Evolutionary conservation across 2,329 filamentous ascomycete species (phyloP).

Genomic region (Onygena corvina): DNA sequence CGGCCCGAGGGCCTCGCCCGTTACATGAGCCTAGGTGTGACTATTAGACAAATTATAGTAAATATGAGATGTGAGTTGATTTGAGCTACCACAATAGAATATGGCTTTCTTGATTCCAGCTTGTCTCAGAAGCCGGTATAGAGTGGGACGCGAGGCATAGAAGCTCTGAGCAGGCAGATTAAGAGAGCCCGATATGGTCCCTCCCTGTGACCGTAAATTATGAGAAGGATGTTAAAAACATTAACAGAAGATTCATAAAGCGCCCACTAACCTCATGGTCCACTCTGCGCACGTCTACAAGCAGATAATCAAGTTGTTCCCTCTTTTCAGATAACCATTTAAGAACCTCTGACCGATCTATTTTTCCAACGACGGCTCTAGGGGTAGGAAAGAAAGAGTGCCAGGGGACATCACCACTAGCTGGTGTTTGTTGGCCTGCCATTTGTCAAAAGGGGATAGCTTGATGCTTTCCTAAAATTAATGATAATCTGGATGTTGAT

Average conservation of each 20-base stretch:
- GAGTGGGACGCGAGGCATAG: slow-evolving; percentile 26
- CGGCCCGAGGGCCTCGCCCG: slow-evolving; percentile 44
- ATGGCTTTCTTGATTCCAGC: slow-evolving; percentile 26
- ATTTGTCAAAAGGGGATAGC: no score
- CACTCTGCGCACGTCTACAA: slow-evolving; percentile 38
- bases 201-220: slow-evolving; percentile 37
- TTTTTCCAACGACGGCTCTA: slow-evolving; percentile 18
- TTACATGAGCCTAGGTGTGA: slow-evolving; percentile 40
- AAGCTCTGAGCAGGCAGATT: slow-evolving; percentile 34
- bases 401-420: slow-evolving; percentile 26
- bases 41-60: neutral
- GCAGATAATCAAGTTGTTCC: slow-evolving; percentile 25
- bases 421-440: neutral
- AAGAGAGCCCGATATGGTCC: slow-evolving; percentile 47
- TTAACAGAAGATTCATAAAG: slow-evolving; percentile 8
- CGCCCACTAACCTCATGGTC: slow-evolving; percentile 38
- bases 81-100: slow-evolving; percentile 33
- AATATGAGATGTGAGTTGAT: neutral
- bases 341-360: slow-evolving; percentile 29
- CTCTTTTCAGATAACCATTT: slow-evolving; percentile 25
- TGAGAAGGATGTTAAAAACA: no score
- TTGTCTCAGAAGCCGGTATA: slow-evolving; percentile 25
- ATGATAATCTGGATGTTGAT: no score
- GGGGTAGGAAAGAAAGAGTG: slow-evolving; percentile 32
- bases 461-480: no score